Conservation (phyloP, 345 rosid genomes). For the Gossypium rotundifolium region DNA sequence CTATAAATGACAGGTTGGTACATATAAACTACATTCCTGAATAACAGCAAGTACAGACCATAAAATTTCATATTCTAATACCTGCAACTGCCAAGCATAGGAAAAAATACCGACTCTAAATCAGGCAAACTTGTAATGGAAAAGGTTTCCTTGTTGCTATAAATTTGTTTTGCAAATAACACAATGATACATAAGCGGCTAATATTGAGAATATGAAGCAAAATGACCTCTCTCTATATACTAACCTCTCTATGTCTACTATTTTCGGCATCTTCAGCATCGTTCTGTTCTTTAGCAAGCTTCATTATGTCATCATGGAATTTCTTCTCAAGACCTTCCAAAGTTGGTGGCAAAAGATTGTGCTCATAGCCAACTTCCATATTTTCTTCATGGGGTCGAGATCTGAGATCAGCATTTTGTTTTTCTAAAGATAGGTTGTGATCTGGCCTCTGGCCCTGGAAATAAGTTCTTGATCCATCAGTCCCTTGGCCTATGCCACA, state of each 20-base stretch:
- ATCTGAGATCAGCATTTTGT: slow-evolving; percentile 45
- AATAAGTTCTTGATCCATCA: slow-evolving; percentile 58
- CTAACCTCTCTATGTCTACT: slow-evolving; percentile 81
- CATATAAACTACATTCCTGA: not conserved
- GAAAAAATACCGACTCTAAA: not conserved
- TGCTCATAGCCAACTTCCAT: slow-evolving; percentile 47
- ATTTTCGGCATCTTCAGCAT: slow-evolving; percentile 83
- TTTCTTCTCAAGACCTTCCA: slow-evolving; percentile 68
- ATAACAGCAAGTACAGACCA: not conserved
- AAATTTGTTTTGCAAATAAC: not conserved
- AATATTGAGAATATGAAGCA: slow-evolving; percentile 3
- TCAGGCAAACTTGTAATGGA: not conserved
- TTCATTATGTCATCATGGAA: slow-evolving; percentile 61
- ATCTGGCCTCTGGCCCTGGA: slow-evolving; percentile 54
- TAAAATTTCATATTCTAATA: not conserved
- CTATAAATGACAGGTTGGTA: not conserved
- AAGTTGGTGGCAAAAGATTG: slow-evolving; percentile 35
- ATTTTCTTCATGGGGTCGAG: slow-evolving; percentile 51
- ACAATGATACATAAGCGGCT: not conserved
- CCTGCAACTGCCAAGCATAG: not conserved
- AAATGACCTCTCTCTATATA: not conserved
- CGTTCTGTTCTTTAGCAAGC: slow-evolving; percentile 62
- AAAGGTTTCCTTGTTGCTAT: not conserved
- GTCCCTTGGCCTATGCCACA: slow-evolving; percentile 58
- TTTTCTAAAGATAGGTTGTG: slow-evolving; percentile 39